Conservation (phyloP, 2,329 filamentous ascomycete species). For the Penicillium sp. region DNA sequence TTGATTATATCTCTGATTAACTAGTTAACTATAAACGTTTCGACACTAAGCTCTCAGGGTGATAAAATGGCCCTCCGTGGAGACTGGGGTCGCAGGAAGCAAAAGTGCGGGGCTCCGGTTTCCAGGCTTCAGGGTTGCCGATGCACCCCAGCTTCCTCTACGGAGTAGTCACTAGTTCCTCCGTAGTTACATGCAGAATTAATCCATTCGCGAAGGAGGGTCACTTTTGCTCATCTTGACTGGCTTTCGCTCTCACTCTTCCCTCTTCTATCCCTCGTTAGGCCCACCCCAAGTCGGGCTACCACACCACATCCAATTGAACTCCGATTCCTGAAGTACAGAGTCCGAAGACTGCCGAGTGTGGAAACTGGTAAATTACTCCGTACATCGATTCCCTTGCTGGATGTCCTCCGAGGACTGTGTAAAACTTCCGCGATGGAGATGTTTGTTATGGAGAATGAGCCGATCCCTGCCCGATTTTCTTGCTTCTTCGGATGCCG, state of each 20-base stretch:
- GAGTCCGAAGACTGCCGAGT: not conserved
- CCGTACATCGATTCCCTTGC: not conserved
- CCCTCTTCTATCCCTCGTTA: not conserved
- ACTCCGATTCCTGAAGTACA: not conserved
- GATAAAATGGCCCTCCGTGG: conserved; percentile 1
- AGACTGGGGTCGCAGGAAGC: conserved; percentile 2
- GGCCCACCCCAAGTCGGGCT: not conserved
- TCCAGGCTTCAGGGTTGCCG: conserved; percentile 8
- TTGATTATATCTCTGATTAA: not conserved
- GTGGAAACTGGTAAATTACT: not conserved
- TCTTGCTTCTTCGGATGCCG: not conserved
- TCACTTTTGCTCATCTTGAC: not conserved
- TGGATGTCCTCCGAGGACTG: not conserved
- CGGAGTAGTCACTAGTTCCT: not conserved
- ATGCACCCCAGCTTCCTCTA: not conserved
- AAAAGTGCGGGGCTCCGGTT: conserved; percentile 5
- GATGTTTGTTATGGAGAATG: not conserved
- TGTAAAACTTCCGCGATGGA: not conserved
- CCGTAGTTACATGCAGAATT: not conserved
- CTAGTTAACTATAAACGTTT: not conserved
- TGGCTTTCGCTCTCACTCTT: not conserved
- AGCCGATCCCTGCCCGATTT: not conserved
- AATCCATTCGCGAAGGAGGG: not conserved
- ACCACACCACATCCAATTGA: not conserved
- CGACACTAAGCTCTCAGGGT: not conserved